Evolutionary conservation across 208 protist genomes (phyloP).

Genomic region (Tritrichomonas musculus): DNA sequence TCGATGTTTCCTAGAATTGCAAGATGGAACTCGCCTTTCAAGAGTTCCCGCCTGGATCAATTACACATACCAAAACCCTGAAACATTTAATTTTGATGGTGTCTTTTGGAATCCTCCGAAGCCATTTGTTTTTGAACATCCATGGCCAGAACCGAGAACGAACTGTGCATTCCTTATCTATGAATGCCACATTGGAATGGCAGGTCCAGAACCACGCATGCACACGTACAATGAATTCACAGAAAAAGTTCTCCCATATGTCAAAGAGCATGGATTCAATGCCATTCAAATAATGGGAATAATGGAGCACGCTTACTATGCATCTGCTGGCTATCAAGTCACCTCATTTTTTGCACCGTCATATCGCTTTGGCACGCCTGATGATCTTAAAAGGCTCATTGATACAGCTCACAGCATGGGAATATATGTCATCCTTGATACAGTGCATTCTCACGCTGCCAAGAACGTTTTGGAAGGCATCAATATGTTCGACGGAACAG

Average conservation of each 20-base stretch:
- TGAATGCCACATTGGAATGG: constrained; percentile 69
- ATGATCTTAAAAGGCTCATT: constrained; percentile 68
- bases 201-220: constrained; percentile 49
- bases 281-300: constrained; percentile 72
- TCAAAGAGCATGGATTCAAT: constrained; percentile 67
- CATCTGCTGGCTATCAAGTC: constrained; percentile 74
- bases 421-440: constrained; percentile 68
- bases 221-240: constrained; percentile 63
- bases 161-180: constrained; percentile 59
- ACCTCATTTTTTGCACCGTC: constrained; percentile 74
- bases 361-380: constrained; percentile 58
- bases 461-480: constrained; percentile 61
- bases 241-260: constrained; percentile 60
- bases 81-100: constrained; percentile 37
- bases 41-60: constrained; percentile 36
- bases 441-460: constrained; percentile 62
- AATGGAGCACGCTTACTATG: constrained; percentile 77
- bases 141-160: constrained; percentile 38
- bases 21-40: neutral
- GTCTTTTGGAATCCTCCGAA: constrained; percentile 56
- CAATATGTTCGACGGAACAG: constrained; percentile 66
- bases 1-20: neutral
- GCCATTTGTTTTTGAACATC: constrained; percentile 53
- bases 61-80: constrained; percentile 29
- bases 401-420: constrained; percentile 62